These are phyloP conservation scores for Discostella stelligeroides DNA, from an alignment of 108 stramenopile species.

Conservation along the genomic window DNA sequence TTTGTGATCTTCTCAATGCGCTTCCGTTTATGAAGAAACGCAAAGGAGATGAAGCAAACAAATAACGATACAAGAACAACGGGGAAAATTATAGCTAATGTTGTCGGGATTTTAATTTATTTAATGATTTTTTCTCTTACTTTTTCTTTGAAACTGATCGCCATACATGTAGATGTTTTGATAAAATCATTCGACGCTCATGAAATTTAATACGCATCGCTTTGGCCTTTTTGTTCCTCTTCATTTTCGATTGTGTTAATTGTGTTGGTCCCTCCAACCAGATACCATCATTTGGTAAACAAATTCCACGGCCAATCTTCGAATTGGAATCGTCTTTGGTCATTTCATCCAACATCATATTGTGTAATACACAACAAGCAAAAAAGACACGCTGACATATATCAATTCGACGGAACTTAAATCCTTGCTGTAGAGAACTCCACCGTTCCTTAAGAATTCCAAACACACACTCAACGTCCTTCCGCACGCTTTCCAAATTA, in stretches of 20 bases:
- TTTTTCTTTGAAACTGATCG: background rate
- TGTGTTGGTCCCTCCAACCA: background rate
- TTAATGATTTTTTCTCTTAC: too few relatives aligned
- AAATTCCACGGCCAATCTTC: background rate
- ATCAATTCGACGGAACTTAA: background rate
- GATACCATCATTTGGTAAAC: background rate
- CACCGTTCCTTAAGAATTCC: constrained; percentile 29
- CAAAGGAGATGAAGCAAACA: too few relatives aligned
- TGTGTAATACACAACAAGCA: constrained; percentile 36
- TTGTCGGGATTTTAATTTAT: too few relatives aligned
- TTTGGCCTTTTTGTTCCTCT: too few relatives aligned
- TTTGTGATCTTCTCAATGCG: background rate
- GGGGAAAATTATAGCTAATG: too few relatives aligned
- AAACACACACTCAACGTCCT: constrained; percentile 59
- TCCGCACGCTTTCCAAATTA: constrained; percentile 48
- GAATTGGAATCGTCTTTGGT: too few relatives aligned
- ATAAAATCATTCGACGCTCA: too few relatives aligned
- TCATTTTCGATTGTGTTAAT: background rate
- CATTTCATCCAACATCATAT: too few relatives aligned
- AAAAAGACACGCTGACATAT: constrained; percentile 6
- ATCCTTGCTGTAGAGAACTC: constrained; percentile 23
- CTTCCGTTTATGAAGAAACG: constrained; percentile 8
- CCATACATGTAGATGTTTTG: background rate
- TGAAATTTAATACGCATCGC: too few relatives aligned
- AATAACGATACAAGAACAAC: too few relatives aligned